Base-by-base conservation (phyloP, 2,329 filamentous ascomycete genomes). In the Arthrobotrys entomopaga region DNA sequence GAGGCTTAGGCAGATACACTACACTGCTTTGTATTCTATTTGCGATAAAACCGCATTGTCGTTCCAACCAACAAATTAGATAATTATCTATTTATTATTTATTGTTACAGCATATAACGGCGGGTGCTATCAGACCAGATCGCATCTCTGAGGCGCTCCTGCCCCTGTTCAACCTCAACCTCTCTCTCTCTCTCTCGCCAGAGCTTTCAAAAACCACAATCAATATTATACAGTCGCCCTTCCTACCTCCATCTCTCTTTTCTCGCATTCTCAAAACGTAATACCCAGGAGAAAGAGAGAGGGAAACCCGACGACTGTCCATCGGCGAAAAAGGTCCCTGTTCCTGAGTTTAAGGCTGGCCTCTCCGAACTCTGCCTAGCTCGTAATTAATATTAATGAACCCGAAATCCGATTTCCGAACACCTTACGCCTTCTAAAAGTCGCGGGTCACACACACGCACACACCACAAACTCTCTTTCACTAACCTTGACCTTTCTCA, bases 281-380 rank as follows among this genome's bases (percentile, higher is more conserved):
- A 34, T 34, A 34, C 10, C 10, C 29, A 34, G 10, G 29, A 34
- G 29, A 10, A 34, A 10, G 29, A 34, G 29, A 10, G 29, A 34
- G 29, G 5, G 10, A 34, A 34, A 22, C 60, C 13, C 15, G 5
- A 11, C 40, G 24, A 40, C 2, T 8, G 11, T 42, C 20, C 26
- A n/a, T n/a, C n/a, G n/a, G 29, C 29, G n/a, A 19, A 40, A 34
- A 15, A 38, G 19, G 22, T n/a, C 22, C n/a, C 42, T n/a, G 61
- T 65, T 58, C 61, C 61, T 65, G 61, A 24, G 15, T 57, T 57
- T 65, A 65, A 54, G 61, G 65, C 65, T 54, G 46, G 43, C 19
- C 22, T 22, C 8, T 15, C 34, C 49, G 16, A 46, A 20, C 59
- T 42, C 59, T 34, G 29, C 48, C 49, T 64, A 46, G 38, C 59